These are phyloP conservation scores for Ustilago vetiveriae DNA, from an alignment of 1,284 basidiomycete genomes.

Conservation along the genomic window DNA sequence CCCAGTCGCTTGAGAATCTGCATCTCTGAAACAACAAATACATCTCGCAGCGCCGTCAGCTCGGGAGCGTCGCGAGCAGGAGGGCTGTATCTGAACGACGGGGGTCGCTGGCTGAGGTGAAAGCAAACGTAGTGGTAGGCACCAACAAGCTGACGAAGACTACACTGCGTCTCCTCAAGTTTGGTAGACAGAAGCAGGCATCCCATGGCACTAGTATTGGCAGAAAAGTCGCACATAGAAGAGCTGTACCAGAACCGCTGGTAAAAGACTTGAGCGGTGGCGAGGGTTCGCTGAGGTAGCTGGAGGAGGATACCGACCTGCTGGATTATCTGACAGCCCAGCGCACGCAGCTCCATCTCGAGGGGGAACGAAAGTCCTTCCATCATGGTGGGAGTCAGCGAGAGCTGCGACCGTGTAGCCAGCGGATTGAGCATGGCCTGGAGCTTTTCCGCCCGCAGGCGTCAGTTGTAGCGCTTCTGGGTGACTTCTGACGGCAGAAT, in stretches of 20 bases:
- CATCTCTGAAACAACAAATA: conserved; percentile 93
- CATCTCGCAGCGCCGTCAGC: conserved; percentile 70
- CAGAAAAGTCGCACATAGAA: conserved; percentile 90
- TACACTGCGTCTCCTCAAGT: conserved; percentile 88
- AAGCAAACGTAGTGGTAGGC: conserved; percentile 82
- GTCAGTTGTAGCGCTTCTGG: too few species aligned
- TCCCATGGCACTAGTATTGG: conserved; percentile 90
- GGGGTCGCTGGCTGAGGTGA: not conserved
- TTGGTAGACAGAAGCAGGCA: conserved; percentile 94
- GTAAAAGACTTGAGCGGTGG: conserved; percentile 93
- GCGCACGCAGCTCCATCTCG: conserved; percentile 85
- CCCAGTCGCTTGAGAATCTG: conserved; percentile 83
- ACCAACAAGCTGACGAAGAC: conserved; percentile 93
- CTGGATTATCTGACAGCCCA: conserved; percentile 84
- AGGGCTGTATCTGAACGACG: conserved; percentile 70
- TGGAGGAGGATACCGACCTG: conserved; percentile 89
- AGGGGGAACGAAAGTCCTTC: conserved; percentile 83
- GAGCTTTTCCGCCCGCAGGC: too few species aligned
- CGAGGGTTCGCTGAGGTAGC: conserved; percentile 95
- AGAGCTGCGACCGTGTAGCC: conserved; percentile 81
- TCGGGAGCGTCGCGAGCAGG: conserved; percentile 10
- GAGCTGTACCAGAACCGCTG: conserved; percentile 97
- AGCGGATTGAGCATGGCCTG: conserved; percentile 83
- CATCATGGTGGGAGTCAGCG: conserved; percentile 78
- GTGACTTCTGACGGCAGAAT: too few species aligned